phyloP scores from a whole-genome alignment of 176 grass and related monocot genomes.

The Oryza glumipatula region DNA sequence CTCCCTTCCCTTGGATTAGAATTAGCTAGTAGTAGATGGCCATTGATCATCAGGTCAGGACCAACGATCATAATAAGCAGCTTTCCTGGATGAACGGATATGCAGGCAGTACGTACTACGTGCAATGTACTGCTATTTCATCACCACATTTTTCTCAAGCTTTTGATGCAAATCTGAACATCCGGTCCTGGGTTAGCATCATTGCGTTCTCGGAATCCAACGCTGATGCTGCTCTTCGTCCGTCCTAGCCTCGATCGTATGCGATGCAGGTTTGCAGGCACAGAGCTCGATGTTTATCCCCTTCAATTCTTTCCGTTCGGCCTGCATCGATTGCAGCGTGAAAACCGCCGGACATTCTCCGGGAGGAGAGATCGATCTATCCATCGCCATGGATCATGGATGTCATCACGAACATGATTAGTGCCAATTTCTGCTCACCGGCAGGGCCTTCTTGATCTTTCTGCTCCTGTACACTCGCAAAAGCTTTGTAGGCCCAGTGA shows the following conservation, averaged over 20 bases:
- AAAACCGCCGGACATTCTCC: not conserved
- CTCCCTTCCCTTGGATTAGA: not conserved
- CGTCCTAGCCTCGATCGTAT: too few species aligned
- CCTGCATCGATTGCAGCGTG: not conserved
- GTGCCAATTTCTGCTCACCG: not conserved
- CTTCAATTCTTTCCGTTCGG: not conserved
- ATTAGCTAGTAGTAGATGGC: not conserved
- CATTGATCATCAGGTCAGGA: not conserved
- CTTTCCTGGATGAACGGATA: not conserved
- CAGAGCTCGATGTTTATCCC: not conserved
- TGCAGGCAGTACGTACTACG: not conserved
- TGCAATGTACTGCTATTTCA: too few species aligned
- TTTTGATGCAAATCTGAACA: not conserved
- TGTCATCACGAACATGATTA: too few species aligned
- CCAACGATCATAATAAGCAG: not conserved
- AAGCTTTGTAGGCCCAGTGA: too few species aligned
- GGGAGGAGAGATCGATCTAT: not conserved
- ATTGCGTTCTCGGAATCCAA: not conserved
- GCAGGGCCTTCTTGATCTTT: too few species aligned
- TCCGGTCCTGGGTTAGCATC: not conserved
- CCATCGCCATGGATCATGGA: too few species aligned
- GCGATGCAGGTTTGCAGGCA: too few species aligned
- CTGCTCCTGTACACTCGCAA: too few species aligned
- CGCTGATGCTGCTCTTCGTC: too few species aligned
- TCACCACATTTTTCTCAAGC: not conserved